phyloP scores from a whole-genome alignment of 2,329 filamentous ascomycete genomes.

The Hypoxylon sp. region DNA sequence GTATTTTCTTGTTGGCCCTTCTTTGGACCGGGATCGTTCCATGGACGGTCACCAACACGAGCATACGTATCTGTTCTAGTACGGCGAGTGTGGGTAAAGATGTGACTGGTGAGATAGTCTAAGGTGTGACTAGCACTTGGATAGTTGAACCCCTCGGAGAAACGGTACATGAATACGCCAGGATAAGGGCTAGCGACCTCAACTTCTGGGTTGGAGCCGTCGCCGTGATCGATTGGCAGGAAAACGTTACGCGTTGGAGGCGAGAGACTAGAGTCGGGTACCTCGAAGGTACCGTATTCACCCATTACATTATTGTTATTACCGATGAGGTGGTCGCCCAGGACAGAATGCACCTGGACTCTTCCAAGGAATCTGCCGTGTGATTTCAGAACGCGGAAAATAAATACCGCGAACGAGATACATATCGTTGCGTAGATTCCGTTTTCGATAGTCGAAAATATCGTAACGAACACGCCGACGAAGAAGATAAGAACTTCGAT shows the following conservation, averaged over 20 bases:
- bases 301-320: conserved; percentile 66
- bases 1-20: conserved; percentile 62
- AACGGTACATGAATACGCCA: conserved; percentile 95
- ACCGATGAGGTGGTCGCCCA: conserved; percentile 80
- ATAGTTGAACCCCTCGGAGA: conserved; percentile 95
- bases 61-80: conserved; percentile 78
- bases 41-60: conserved; percentile 83
- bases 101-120: conserved; percentile 79
- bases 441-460: conserved; percentile 91
- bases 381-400: conserved; percentile 88
- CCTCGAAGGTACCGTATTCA: conserved; percentile 70
- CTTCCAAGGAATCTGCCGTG: conserved; percentile 86
- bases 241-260: conserved; percentile 78
- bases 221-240: conserved; percentile 86
- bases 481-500: conserved; percentile 95
- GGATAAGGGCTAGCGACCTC: conserved; percentile 86
- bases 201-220: conserved; percentile 90
- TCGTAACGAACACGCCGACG: conserved; percentile 87
- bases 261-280: conserved; percentile 54
- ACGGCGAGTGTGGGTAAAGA: conserved; percentile 80
- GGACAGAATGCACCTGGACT: conserved; percentile 86
- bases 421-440: conserved; percentile 91
- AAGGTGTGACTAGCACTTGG: conserved; percentile 92
- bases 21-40: conserved; percentile 91
- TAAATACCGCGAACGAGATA: conserved; percentile 80